Evolutionary conservation across 2,329 filamentous ascomycete genomes (phyloP), one percentile per base, ranked within the genome.

Genomic region (Dactylellina haptotyla): DNA sequence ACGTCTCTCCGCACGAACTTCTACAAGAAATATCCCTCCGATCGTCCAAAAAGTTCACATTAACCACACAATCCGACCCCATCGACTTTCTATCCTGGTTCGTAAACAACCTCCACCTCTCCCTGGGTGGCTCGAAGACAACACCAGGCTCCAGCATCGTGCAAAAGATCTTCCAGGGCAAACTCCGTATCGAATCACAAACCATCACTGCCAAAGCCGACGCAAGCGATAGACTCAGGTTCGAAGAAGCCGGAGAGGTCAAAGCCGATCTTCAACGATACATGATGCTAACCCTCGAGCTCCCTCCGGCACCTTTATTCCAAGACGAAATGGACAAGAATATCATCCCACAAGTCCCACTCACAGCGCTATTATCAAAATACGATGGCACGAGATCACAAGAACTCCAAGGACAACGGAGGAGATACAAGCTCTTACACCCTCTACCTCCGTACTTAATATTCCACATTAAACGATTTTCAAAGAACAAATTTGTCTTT

Each of bases 51-150:
- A 92, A 91, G 75, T 99, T 97, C 83, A 95, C 90, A 3, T 85
- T 98, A 53, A 96, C 93, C 0, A 84, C 88, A 26, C 95, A 98
- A 82, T 95, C 93, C 18, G 95, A 99, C 80, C 95, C 95, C 0
- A 93, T 97, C 73, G 95, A 99, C 50, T 98, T 99, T 79, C 84
- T 99, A 48, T 93, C 91, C 25, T 99, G 95, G 95, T 97, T 98
- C 80, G 86, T 99, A 64, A 98, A 99, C 83, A 92, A 96, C 80
- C 86, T 99, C 9, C 95, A 99, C 80, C 85, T 97, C 14, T 90
- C 92, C 18, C 87, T 99, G 1, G 95, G 95, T 61, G 95, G 95
- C 75, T 93, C 90, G 80, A 94, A 92, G 80, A 90, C 90, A 5
- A 95, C 92, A 78, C 90, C 93, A 0, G 88, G 89, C 25, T 90